Evolutionary conservation across 345 rosid species (phyloP), one percentile per base, ranked within the genome.

Genomic region (Erucastrum elatum): DNA sequence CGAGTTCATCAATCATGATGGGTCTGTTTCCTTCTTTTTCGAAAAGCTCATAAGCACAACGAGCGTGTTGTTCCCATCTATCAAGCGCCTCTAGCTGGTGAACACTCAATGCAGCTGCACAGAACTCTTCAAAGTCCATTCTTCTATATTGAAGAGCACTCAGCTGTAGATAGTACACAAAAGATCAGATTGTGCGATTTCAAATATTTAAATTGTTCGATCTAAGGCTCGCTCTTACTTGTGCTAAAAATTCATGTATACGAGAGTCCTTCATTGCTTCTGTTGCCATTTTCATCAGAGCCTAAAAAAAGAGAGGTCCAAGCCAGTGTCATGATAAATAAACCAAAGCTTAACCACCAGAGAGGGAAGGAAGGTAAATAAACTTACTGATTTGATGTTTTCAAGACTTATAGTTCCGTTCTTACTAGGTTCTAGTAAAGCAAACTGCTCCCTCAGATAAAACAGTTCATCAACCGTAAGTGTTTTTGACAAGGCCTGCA

Each of bases 251-350:
- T 73, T 95, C 98, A n/a, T 88, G 91, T 66, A 93, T 83, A 39
- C 92, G 88, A 0, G 98, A 95, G 37, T 93, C 98, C 83, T 90
- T 95, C 93, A 91, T 91, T 33, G 96, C 98, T 55, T 95, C 99
- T 49, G 98, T 93, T 64, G 92, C 89, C 82, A 82, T 77, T 85
- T 87, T 93, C 97, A 82, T 85, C 89, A 95, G 77, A 72, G 96
- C 96, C 99, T 95, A 75, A 84, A 60, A 60, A 77, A 79, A 68
- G 64, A 64, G 68, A 39, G 53, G 17, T 70, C 75, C 4, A 8
- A 62, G 41, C 9, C 72, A 25, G 67, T 64, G 82, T 49, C 37
- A 53, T 61, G 25, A 69, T 15, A 2, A 53, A 76, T 66, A 75
- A 49, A 58, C 31, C 15, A 53, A 9, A 25, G 35, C 34, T 58